Evolutionary conservation across 192 early-diverging fungal species (phyloP).

Genomic region (Gryganskiella cystojenkinii): DNA sequence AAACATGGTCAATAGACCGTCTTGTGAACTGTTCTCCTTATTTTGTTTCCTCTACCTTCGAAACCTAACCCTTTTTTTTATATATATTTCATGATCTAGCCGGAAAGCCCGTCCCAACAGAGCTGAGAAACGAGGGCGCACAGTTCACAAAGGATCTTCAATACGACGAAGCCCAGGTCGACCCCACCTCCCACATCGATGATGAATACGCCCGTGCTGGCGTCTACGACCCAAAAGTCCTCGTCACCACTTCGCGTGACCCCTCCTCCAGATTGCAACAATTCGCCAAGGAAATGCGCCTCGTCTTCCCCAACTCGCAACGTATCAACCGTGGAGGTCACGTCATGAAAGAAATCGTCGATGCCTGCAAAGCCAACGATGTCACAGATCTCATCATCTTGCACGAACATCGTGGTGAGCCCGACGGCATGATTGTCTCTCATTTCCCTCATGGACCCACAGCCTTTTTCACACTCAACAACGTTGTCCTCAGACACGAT

Average conservation of each 20-base stretch:
- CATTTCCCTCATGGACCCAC: conserved; percentile 99
- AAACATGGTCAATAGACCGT: too few relatives aligned
- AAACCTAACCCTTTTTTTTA: not conserved
- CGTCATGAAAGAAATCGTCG: conserved; percentile 95
- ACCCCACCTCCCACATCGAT: conserved; percentile 85
- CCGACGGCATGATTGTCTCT: conserved; percentile 93
- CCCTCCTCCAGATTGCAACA: conserved; percentile 92
- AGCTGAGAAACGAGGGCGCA: conserved; percentile 83
- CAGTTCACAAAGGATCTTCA: conserved; percentile 80
- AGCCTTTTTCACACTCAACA: conserved; percentile 96
- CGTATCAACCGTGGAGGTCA: conserved; percentile 98
- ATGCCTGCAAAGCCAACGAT: conserved; percentile 93
- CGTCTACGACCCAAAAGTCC: conserved; percentile 92
- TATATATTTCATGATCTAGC: conserved; percentile 61
- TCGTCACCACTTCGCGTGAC: conserved; percentile 97
- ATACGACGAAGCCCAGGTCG: conserved; percentile 89
- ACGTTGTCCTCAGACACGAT: conserved; percentile 97
- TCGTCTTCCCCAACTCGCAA: conserved; percentile 96
- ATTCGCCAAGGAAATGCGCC: conserved; percentile 98
- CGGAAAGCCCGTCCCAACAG: conserved; percentile 88
- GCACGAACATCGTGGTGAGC: conserved; percentile 95
- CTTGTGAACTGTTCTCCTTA: too few relatives aligned
- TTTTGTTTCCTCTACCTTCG: too few relatives aligned
- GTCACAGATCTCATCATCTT: conserved; percentile 96
- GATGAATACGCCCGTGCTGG: conserved; percentile 98